Evolutionary conservation across 148 eudicot species (phyloP), one percentile per base, ranked within the genome.

Genomic region (Limonium bicolor): DNA sequence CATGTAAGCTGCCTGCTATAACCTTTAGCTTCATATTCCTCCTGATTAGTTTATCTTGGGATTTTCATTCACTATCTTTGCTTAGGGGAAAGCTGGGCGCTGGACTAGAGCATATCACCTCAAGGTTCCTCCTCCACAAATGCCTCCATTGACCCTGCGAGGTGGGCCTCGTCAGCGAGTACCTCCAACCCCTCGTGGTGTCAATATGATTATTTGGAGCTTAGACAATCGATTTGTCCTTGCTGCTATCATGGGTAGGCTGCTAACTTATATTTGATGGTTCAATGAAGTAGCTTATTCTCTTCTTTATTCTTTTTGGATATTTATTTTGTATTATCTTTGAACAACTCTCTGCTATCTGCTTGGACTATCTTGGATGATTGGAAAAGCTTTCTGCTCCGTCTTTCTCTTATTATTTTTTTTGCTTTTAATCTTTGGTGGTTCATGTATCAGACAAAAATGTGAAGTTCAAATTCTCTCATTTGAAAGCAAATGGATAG

Each of bases 121-220:
- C 59, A 87, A 87, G 70, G 96, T 87, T 45, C 96, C 96, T 42
- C 90, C 94, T 53, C 86, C 96, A 13, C 96, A 85, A 36, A 56
- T 80, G 78, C 80, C 94, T 1, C 90, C 94, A 42, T 86, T 76
- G 60, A 82, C 94, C 36, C 73, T 71, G 25, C 67, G 94, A 59
- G 94, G 96, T 20, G 96, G 96, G 21, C 96, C 96, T 27, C 78
- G 96, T 25, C 96, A 82, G 54, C 73, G 96, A 63, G 73, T 77
- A 49, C 70, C 61, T 65, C 90, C 86, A 36, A 78, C 88, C 38
- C 96, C 94, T 33, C 94, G 96, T 52, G 96, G 96, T 56, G 96
- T 87, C 53, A 87, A 82, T 60, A 87, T 87, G 96, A 79, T 87
- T 41, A 76, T 78, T 4, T 87, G 96, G 96, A 87, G 96, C 62